phyloP scores from a whole-genome alignment of 768 basidiomycete genomes.

The Dioszegia aurantiaca region DNA sequence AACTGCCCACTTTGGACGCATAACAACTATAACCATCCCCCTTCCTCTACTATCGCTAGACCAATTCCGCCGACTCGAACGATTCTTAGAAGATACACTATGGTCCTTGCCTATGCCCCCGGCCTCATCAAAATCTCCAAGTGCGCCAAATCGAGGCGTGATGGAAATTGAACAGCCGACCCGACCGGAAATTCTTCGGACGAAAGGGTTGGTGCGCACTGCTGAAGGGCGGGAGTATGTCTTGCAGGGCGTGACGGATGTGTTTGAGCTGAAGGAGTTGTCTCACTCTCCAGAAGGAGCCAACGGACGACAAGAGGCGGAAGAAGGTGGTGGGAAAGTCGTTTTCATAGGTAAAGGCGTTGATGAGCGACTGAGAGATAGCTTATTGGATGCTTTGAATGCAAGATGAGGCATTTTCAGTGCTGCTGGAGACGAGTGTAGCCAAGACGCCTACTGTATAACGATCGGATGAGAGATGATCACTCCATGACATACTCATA shows the following conservation, averaged over 20 bases:
- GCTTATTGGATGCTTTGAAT: constrained; percentile 2
- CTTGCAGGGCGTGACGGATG: constrained; percentile 83
- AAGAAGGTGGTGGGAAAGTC: constrained; percentile 62
- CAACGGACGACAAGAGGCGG: constrained; percentile 17
- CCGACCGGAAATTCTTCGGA: constrained; percentile 67
- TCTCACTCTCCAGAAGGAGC: background rate
- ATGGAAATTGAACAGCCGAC: background rate
- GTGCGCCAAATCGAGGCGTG: constrained; percentile 4
- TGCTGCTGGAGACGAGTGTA: too few relatives aligned
- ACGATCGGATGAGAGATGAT: background rate
- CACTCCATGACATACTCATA: background rate
- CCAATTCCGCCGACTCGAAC: constrained; percentile 63
- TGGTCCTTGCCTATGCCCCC: constrained; percentile 63
- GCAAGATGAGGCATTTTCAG: too few relatives aligned
- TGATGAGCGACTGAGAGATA: constrained; percentile 28
- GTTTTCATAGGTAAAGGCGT: constrained; percentile 85
- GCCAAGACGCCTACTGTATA: background rate
- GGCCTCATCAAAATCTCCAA: too few relatives aligned
- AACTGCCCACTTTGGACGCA: constrained; percentile 60
- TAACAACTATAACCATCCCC: constrained; percentile 68
- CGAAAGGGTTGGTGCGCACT: constrained; percentile 72
- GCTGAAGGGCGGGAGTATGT: constrained; percentile 63
- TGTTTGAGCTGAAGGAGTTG: constrained; percentile 70
- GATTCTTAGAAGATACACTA: constrained; percentile 73
- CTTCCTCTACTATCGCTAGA: constrained; percentile 61